Conservation (phyloP, 139 green algal genomes). For the Chlorella sp. region DNA sequence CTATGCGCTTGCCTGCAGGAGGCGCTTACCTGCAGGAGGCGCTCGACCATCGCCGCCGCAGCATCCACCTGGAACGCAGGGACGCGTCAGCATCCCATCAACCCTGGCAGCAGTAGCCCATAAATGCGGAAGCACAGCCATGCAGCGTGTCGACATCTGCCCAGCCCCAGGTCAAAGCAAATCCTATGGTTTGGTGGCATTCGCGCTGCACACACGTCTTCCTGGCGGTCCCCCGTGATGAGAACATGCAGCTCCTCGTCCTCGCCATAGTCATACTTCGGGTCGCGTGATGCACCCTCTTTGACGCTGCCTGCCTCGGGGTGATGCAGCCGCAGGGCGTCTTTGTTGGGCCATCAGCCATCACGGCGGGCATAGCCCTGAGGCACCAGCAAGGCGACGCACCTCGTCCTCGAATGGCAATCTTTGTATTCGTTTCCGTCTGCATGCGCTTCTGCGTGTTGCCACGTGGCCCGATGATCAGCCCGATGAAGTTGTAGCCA, state of each 20-base stretch:
- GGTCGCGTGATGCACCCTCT: slow-evolving; percentile 68
- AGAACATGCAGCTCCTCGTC: slow-evolving; percentile 99
- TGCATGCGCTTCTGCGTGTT: slow-evolving; percentile 99
- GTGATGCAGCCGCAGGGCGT: not conserved
- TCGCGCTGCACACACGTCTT: slow-evolving; percentile 54
- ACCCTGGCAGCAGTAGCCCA: not conserved
- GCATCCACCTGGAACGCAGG: slow-evolving; percentile 61
- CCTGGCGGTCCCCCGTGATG: slow-evolving; percentile 91
- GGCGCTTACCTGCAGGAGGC: slow-evolving; percentile 64
- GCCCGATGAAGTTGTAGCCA: slow-evolving; percentile 97
- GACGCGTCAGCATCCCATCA: not conserved
- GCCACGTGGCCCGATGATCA: slow-evolving; percentile 99
- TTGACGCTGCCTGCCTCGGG: slow-evolving; percentile 77
- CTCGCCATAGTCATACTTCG: slow-evolving; percentile 92
- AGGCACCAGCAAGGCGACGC: not conserved
- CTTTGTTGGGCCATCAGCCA: not conserved
- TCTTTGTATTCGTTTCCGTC: slow-evolving; percentile 96
- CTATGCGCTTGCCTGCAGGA: not conserved
- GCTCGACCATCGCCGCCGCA: slow-evolving; percentile 82
- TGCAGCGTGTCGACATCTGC: too few relatives aligned
- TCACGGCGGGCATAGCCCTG: too few relatives aligned
- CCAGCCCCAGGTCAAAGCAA: too few relatives aligned
- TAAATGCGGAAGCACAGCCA: not conserved
- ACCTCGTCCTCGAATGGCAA: slow-evolving; percentile 91
- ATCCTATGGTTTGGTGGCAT: too few relatives aligned